A percentile compares a stretch with the other conserved stretches of the same genome.
phyloP scores from a whole-genome alignment of 305 asterid species.

The Fraxinus xanthoxyloides region DNA sequence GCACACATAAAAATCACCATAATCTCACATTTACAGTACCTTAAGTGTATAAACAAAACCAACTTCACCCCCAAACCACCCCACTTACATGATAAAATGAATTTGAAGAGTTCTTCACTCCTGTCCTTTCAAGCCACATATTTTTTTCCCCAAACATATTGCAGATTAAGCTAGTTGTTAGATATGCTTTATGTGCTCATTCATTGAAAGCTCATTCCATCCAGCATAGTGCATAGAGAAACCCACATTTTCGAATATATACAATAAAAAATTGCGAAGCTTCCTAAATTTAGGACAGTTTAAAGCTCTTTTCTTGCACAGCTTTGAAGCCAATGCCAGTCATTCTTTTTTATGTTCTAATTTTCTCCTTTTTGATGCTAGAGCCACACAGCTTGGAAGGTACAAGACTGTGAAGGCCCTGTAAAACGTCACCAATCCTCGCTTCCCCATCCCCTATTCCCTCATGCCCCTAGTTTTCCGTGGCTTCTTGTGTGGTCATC shows the following conservation, averaged over 20 bases:
- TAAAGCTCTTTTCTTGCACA: not conserved
- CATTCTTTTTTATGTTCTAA: not conserved
- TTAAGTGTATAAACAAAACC: not conserved
- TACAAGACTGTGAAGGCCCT: not conserved
- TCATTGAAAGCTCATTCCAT: slow-evolving; percentile 1
- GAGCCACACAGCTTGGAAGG: not conserved
- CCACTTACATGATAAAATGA: not conserved
- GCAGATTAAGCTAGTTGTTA: not conserved
- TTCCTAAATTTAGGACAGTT: not conserved
- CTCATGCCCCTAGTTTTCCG: not conserved
- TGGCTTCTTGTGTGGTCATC: not conserved
- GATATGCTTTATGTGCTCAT: not conserved
- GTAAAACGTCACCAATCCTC: not conserved
- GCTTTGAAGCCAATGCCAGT: not conserved
- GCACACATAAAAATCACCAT: not conserved
- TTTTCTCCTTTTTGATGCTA: not conserved
- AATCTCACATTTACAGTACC: not conserved
- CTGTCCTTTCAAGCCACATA: not conserved
- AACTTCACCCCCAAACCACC: not conserved
- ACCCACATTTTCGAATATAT: not conserved
- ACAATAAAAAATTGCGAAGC: not conserved
- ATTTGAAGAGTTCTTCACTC: not conserved
- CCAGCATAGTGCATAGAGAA: not conserved
- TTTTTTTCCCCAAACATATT: not conserved
- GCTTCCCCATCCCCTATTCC: not conserved